A percentile compares a stretch with the other conserved stretches of the same genome.
phyloP scores from a whole-genome alignment of 129 eudicot species.

The carrot (Daucus carota) region DNA sequence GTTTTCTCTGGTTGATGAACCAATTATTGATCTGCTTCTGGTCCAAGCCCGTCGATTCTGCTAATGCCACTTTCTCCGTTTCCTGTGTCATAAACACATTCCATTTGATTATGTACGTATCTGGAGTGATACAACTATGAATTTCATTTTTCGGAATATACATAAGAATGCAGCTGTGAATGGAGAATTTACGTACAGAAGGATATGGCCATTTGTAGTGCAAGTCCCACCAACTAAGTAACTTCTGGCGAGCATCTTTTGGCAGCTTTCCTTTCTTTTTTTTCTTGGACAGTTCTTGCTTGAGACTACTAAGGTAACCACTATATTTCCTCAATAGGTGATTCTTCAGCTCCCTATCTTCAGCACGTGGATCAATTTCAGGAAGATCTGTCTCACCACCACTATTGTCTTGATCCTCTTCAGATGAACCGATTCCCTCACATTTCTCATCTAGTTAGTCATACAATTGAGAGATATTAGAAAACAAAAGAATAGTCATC shows the following conservation, averaged over 20 bases:
- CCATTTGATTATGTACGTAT: not conserved
- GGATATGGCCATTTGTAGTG: slow-evolving; percentile 99
- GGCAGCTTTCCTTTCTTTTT: slow-evolving; percentile 98
- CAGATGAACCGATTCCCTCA: slow-evolving; percentile 86
- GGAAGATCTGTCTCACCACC: slow-evolving; percentile 68
- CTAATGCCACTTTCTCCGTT: slow-evolving; percentile 95
- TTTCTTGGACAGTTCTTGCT: slow-evolving; percentile 96
- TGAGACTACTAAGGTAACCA: slow-evolving; percentile 84
- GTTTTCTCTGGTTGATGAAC: slow-evolving; percentile 94
- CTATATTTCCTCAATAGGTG: slow-evolving; percentile 83
- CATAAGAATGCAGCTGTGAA: not conserved
- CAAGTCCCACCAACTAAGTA: slow-evolving; percentile 91
- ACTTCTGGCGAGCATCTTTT: slow-evolving; percentile 91
- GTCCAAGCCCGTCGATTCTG: slow-evolving; percentile 95
- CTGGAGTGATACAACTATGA: not conserved
- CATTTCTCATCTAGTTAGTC: slow-evolving; percentile 62
- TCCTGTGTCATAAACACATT: slow-evolving; percentile 34
- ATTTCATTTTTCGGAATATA: not conserved
- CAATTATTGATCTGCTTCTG: slow-evolving; percentile 93
- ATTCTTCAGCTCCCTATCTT: slow-evolving; percentile 93
- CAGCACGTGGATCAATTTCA: slow-evolving; percentile 89
- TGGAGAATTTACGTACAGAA: slow-evolving; percentile 38
- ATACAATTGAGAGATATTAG: not conserved
- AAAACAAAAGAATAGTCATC: not conserved
- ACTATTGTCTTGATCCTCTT: slow-evolving; percentile 76